A percentile compares a stretch with the other conserved stretches of the same genome.
phyloP scores from a whole-genome alignment of 2,329 filamentous ascomycete species.

The Venturia carpophila region DNA sequence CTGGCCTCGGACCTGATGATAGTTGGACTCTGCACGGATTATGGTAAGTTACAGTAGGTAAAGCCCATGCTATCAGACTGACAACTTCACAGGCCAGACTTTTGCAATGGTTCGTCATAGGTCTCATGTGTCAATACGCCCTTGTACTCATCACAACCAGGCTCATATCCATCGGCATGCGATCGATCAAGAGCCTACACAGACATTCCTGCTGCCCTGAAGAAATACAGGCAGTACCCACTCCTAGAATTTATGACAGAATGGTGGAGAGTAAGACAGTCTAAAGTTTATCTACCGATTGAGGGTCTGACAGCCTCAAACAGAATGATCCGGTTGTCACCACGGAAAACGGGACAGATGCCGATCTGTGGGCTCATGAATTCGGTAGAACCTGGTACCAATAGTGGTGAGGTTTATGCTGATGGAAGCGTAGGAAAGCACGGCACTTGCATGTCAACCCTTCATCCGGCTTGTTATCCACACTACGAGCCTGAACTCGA shows the following conservation, averaged over 20 bases:
- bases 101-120: conserved; percentile 11
- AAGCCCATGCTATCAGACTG: not conserved
- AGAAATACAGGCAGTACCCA: not conserved
- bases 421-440: conserved; percentile 35
- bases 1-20: conserved; percentile 16
- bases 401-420: too few relatives aligned
- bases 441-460: conserved; percentile 64
- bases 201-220: conserved; percentile 12
- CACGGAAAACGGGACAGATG: conserved; percentile 13
- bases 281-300: not conserved
- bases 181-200: conserved; percentile 15
- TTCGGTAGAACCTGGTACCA: too few relatives aligned
- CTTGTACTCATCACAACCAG: not conserved
- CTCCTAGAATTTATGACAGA: conserved; percentile 8
- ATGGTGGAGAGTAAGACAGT: conserved; percentile 14
- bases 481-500: conserved; percentile 52
- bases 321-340: conserved; percentile 16
- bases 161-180: conserved; percentile 17
- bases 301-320: not conserved
- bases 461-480: conserved; percentile 56
- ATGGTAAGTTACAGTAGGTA: not conserved
- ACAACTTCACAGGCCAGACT: not conserved
- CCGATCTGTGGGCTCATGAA: conserved; percentile 42
- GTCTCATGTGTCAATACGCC: too few relatives aligned
- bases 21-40: conserved; percentile 19